A percentile compares a stretch with the other conserved stretches of the same genome.
These are phyloP conservation scores for Flaveria robusta DNA, from an alignment of 129 eudicot species.

Conservation along the genomic window DNA sequence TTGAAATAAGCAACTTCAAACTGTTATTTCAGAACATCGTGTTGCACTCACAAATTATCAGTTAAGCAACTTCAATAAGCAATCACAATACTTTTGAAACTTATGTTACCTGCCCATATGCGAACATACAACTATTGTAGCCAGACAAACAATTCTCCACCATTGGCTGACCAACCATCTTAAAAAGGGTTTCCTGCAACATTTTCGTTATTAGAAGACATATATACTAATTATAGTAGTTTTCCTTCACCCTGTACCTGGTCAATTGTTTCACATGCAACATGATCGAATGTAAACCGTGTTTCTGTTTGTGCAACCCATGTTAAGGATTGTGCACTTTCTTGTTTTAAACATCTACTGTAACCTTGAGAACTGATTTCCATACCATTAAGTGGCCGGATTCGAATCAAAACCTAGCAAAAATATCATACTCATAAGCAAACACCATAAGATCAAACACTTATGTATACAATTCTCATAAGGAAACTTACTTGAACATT, in stretches of 20 bases:
- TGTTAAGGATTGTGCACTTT: conserved; percentile 70
- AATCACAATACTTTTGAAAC: background rate
- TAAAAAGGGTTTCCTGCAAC: conserved; percentile 84
- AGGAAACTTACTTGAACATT: conserved; percentile 70
- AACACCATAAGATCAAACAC: background rate
- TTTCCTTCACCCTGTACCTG: conserved; percentile 51
- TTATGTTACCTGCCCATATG: conserved; percentile 88
- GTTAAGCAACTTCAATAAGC: background rate
- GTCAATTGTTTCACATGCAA: conserved; percentile 82
- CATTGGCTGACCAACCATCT: conserved; percentile 92
- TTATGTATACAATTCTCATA: background rate
- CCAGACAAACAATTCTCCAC: conserved; percentile 97
- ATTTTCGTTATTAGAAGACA: background rate
- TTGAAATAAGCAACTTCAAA: background rate
- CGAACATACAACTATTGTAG: conserved; percentile 92
- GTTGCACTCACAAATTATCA: no score
- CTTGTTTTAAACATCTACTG: conserved; percentile 81
- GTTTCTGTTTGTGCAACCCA: conserved; percentile 91
- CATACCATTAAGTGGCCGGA: conserved; percentile 69
- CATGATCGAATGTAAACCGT: conserved; percentile 86
- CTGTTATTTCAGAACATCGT: background rate
- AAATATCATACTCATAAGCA: background rate
- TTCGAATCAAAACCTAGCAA: conserved; percentile 71
- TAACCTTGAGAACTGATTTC: conserved; percentile 66
- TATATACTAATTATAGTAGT: background rate